Evolutionary conservation across 2,329 filamentous ascomycete species (phyloP).

Genomic region (Aspergillus puulaauensis): DNA sequence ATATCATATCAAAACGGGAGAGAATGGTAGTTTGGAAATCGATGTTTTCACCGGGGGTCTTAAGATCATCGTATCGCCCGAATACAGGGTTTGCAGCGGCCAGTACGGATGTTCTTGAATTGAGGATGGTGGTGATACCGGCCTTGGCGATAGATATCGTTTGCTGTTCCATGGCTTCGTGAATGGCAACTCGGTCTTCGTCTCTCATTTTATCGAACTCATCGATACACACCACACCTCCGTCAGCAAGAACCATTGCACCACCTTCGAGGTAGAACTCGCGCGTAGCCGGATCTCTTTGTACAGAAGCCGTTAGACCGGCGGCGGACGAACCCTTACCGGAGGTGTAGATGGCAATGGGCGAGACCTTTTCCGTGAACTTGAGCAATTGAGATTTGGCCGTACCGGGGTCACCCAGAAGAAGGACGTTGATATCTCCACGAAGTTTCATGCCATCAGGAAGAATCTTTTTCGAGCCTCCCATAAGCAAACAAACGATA

Average conservation of each 20-base stretch:
- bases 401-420: slow-evolving; percentile 95
- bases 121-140: slow-evolving; percentile 96
- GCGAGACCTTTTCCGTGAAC: slow-evolving; percentile 93
- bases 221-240: slow-evolving; percentile 96
- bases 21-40: slow-evolving; percentile 98
- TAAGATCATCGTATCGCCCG: slow-evolving; percentile 96
- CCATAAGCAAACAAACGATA: slow-evolving; percentile 88
- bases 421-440: slow-evolving; percentile 95
- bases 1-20: slow-evolving; percentile 99
- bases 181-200: slow-evolving; percentile 94
- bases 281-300: slow-evolving; percentile 84
- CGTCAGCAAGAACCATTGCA: slow-evolving; percentile 96
- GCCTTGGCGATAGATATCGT: slow-evolving; percentile 99
- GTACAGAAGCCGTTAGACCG: slow-evolving; percentile 94
- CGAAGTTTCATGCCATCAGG: slow-evolving; percentile 96
- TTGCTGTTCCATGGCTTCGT: slow-evolving; percentile 99
- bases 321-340: slow-evolving; percentile 97
- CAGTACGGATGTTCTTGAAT: slow-evolving; percentile 89
- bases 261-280: slow-evolving; percentile 98
- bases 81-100: slow-evolving; percentile 97
- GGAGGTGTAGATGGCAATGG: slow-evolving; percentile 97
- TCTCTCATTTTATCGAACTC: slow-evolving; percentile 99
- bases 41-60: slow-evolving; percentile 96
- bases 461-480: slow-evolving; percentile 95
- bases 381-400: slow-evolving; percentile 97